Evolutionary conservation across 768 basidiomycete species (phyloP), one percentile per base, ranked within the genome.

Genomic region (Daedaleopsis sinensis): DNA sequence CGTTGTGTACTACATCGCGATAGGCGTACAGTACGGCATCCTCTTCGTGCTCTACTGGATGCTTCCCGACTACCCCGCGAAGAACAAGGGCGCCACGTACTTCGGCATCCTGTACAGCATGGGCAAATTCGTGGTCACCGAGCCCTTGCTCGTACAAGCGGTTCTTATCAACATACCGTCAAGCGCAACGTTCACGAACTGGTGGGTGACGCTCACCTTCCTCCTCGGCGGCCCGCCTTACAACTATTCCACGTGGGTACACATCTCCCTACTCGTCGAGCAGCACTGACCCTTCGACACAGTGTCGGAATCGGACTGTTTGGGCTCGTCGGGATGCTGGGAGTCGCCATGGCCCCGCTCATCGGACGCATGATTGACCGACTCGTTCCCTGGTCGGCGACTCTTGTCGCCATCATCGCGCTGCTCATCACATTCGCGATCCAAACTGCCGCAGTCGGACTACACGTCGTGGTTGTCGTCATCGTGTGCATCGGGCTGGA

Each of bases 51-150:
- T 86, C 44, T 94, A 89, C 68, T 71, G 84, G 21, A 65, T 87
- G 56, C 74, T 94, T n/a, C 93, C 93, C 1, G 93, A 96, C 73
- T 94, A 90, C 68, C 93, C 92, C 1, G 83, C 88, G 13, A 93
- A 90, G 71, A 89, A 90, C 69, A 72, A 68, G 21, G 75, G 83
- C 49, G 56, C 92, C 63, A 83, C 84, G 3, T 94, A 94, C 73
- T 79, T 77, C 65, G 74, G 85, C 18, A 88, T 94, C 49, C 73
- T 92, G 36, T 84, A 78, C 73, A 88, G 87, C 10, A 94, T 94
- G 93, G 87, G 77, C 6, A 89, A 86, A 71, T 90, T 86, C 65
- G 77, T 86, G 0, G 79, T 88, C 39, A 94, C 89, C 0, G 91
- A 95, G 72, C 93, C 94, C 0, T 74, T 89, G 21, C 76, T 96